phyloP scores from a whole-genome alignment of 495 filamentous ascomycete species.

The Pseudotulostoma volvatum region DNA sequence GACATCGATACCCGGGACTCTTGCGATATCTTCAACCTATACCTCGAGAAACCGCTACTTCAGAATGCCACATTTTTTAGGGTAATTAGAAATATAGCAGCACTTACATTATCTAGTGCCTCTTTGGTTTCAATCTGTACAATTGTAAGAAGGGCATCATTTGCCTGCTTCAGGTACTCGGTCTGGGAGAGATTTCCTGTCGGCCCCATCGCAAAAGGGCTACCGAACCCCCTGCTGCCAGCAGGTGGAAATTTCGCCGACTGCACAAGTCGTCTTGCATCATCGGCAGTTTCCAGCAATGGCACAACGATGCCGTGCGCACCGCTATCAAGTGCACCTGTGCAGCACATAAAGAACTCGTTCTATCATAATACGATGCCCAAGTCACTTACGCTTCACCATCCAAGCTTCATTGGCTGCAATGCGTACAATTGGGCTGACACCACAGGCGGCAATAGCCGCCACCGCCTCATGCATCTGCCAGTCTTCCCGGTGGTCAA shows the following conservation, averaged over 20 bases:
- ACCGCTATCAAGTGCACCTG: conserved; percentile 50
- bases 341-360: no score
- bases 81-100: conserved; percentile 11
- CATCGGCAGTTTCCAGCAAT: conserved; percentile 45
- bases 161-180: conserved; percentile 55
- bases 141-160: conserved; percentile 51
- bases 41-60: neutral
- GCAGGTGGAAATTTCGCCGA: conserved; percentile 29
- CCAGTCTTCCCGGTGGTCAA: no score
- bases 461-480: conserved; percentile 75
- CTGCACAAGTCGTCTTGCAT: conserved; percentile 43
- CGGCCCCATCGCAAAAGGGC: conserved; percentile 13
- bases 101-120: conserved; percentile 39
- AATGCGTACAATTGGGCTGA: conserved; percentile 50
- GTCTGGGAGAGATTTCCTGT: conserved; percentile 8
- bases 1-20: conserved; percentile 52
- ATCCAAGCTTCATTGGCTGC: conserved; percentile 54
- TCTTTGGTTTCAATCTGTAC: conserved; percentile 72
- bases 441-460: conserved; percentile 47
- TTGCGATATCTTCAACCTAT: conserved; percentile 58
- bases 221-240: conserved; percentile 14
- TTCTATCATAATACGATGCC: no score
- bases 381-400: conserved; percentile 46
- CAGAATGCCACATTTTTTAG: neutral
- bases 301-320: conserved; percentile 40